phyloP scores from a whole-genome alignment of 139 green algal species.

The Coccomyxa sp. region DNA sequence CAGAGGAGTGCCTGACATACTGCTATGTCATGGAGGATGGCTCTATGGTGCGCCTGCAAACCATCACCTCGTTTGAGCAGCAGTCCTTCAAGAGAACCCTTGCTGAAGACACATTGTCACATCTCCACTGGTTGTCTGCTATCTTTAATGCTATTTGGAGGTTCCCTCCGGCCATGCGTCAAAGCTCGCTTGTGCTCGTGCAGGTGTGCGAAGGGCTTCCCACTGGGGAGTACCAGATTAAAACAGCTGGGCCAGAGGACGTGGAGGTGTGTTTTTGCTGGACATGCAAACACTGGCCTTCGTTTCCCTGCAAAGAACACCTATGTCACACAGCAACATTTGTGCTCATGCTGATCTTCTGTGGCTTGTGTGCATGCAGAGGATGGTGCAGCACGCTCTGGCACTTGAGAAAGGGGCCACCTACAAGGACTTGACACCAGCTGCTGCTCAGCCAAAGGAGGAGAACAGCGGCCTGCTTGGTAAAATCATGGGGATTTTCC shows the following conservation, averaged over 20 bases:
- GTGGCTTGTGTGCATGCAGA: background rate
- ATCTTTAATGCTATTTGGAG: no score
- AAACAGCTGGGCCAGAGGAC: background rate
- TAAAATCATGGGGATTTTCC: background rate
- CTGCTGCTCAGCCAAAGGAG: background rate
- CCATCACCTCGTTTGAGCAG: no score
- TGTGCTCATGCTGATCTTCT: no score
- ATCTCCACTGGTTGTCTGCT: no score
- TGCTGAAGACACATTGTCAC: no score
- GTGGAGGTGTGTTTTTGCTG: background rate
- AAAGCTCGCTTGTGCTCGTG: background rate
- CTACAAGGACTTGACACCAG: background rate
- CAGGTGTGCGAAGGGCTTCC: conserved; percentile 1
- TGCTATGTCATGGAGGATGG: background rate
- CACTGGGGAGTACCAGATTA: background rate
- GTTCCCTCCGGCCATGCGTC: no score
- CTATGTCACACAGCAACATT: no score
- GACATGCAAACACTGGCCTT: background rate
- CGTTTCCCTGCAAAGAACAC: background rate
- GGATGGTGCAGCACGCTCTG: conserved; percentile 1
- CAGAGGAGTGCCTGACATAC: conserved; percentile 1
- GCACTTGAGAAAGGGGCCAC: background rate
- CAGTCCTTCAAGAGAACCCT: no score
- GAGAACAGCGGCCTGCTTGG: background rate
- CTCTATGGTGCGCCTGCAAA: background rate